Conservation (phyloP, 2,329 filamentous ascomycete genomes). For the Sphaerulina vaccinii region DNA sequence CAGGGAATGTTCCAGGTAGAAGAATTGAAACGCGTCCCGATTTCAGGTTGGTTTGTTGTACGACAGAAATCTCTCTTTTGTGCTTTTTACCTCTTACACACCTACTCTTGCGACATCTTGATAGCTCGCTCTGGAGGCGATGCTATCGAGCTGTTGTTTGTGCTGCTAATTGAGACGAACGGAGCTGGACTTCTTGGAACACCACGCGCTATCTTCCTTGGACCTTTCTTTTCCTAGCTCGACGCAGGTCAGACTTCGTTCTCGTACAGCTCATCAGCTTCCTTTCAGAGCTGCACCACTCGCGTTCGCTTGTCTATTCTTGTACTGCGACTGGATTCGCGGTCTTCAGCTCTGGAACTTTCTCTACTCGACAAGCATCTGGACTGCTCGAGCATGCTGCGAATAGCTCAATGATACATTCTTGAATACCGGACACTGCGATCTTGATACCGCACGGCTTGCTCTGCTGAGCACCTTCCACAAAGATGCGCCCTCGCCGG, state of each 20-base stretch:
- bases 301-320: conserved; percentile 15
- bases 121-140: not conserved
- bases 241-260: not conserved
- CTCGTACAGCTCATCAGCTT: conserved; percentile 10
- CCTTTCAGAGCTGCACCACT: conserved; percentile 10
- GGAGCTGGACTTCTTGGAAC: conserved; percentile 1
- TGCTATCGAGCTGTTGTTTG: not conserved
- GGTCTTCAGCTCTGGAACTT: not conserved
- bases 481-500: conserved; percentile 46
- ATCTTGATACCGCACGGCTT: not conserved
- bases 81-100: not conserved
- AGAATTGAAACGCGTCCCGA: not conserved
- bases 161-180: not conserved
- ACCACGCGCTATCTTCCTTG: not conserved
- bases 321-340: not conserved
- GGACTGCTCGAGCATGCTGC: conserved; percentile 5
- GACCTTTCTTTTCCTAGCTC: not conserved
- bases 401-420: not conserved
- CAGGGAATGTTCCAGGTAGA: not conserved
- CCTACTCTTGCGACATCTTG: not conserved
- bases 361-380: not conserved
- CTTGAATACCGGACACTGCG: not conserved
- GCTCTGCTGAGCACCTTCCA: not conserved
- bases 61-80: not conserved
- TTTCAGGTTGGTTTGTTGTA: not conserved